Evolutionary conservation across 371 early-diverging fungal genomes (phyloP).

Genomic region (Actinomortierella ambigua): DNA sequence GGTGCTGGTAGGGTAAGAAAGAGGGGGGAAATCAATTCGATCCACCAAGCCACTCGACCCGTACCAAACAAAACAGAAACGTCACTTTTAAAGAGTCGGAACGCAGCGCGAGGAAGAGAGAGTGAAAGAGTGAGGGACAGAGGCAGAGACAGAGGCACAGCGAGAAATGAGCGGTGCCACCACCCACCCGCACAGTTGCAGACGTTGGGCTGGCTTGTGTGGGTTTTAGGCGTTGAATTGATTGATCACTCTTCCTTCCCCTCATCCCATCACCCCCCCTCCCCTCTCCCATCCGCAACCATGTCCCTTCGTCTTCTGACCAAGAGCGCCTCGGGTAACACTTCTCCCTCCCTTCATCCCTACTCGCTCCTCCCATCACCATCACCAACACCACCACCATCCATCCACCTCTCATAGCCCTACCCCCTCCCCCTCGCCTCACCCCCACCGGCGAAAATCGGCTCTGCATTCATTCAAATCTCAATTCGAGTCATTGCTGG

Average conservation of each 20-base stretch:
- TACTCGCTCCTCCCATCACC: not conserved
- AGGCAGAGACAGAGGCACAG: too few species aligned
- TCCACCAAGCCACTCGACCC: not conserved
- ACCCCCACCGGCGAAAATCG: constrained; percentile 13
- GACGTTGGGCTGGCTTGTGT: too few species aligned
- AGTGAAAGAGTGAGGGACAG: too few species aligned
- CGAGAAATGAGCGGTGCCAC: too few species aligned
- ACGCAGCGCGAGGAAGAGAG: too few species aligned
- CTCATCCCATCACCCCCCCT: constrained; percentile 12
- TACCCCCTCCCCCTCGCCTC: not conserved
- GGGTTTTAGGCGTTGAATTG: too few species aligned
- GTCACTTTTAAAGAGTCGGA: too few species aligned
- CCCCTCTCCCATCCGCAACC: constrained; percentile 19
- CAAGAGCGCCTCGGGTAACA: constrained; percentile 49
- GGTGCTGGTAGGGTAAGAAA: constrained; percentile 11
- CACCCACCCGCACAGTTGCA: too few species aligned
- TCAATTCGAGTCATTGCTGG: too few species aligned
- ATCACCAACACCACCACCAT: not conserved
- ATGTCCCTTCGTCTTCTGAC: constrained; percentile 50
- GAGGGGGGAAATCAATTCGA: not conserved
- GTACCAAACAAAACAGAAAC: not conserved
- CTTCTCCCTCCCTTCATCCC: not conserved
- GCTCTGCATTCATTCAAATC: not conserved
- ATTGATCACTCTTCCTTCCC: not conserved
- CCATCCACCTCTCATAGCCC: too few species aligned